Conservation (phyloP, 2,329 filamentous ascomycete genomes). For the Xylariales sp. region DNA sequence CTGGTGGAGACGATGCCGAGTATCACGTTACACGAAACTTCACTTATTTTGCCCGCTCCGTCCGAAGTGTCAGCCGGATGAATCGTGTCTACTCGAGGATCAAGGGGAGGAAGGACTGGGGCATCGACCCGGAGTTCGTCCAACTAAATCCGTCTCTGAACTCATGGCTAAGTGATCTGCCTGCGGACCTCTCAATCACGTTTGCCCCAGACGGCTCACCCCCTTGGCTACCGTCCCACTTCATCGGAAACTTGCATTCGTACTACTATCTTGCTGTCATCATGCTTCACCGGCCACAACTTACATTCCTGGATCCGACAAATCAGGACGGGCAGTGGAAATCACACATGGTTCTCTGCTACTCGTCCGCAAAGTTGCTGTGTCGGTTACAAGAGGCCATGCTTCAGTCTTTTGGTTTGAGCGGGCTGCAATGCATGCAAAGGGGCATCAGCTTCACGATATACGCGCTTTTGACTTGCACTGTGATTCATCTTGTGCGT, state of each 20-base stretch:
- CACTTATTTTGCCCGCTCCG: conserved; percentile 71
- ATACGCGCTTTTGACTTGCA: conserved; percentile 87
- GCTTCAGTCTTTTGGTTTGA: conserved; percentile 68
- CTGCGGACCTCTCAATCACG: conserved; percentile 69
- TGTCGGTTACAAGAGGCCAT: conserved; percentile 85
- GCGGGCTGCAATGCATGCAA: conserved; percentile 85
- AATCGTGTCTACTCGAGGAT: conserved; percentile 71
- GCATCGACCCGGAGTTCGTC: conserved; percentile 76
- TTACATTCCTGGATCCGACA: conserved; percentile 72
- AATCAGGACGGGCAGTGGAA: conserved; percentile 73
- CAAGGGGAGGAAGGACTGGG: conserved; percentile 75
- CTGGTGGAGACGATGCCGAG: conserved; percentile 70
- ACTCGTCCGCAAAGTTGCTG: conserved; percentile 76
- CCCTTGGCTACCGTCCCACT: conserved; percentile 82
- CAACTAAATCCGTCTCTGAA: conserved; percentile 73
- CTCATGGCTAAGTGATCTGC: conserved; percentile 71
- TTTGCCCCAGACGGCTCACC: conserved; percentile 75
- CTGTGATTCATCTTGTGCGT: conserved; percentile 87
- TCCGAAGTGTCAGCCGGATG: conserved; percentile 73
- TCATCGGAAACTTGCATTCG: conserved; percentile 81
- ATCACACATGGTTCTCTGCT: conserved; percentile 80
- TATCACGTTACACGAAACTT: conserved; percentile 78
- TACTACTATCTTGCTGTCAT: conserved; percentile 86
- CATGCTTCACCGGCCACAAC: conserved; percentile 80
- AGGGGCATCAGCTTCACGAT: conserved; percentile 92